phyloP scores from a whole-genome alignment of 306 rosid species.

The Mucuna pruriens region DNA sequence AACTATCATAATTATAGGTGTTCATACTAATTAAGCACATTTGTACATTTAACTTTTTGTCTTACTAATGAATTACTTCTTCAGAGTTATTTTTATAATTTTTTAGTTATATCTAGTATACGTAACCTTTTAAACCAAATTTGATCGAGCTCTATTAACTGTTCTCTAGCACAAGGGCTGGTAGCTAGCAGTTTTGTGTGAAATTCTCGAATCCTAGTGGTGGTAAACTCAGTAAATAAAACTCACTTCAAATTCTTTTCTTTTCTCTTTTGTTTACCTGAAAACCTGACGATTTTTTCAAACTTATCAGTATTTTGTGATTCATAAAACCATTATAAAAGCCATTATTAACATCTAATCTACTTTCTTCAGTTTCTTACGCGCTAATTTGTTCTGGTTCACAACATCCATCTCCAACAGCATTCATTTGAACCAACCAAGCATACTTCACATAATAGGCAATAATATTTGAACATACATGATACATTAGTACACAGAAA shows the following conservation, averaged over 20 bases:
- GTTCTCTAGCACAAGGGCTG: background rate
- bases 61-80: too few relatives aligned
- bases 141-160: background rate
- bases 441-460: background rate
- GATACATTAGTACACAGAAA: background rate
- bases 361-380: too few relatives aligned
- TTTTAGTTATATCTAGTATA: too few relatives aligned
- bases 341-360: too few relatives aligned
- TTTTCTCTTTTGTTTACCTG: background rate
- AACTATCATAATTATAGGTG: too few relatives aligned
- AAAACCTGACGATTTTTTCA: background rate
- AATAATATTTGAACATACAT: slow-evolving; percentile 20
- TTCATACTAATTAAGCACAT: too few relatives aligned
- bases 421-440: background rate
- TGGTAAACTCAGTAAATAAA: background rate
- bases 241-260: background rate
- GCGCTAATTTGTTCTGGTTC: background rate
- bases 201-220: background rate
- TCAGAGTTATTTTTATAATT: too few relatives aligned
- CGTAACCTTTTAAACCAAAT: too few relatives aligned
- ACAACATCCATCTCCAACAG: background rate
- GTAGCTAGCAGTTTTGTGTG: background rate
- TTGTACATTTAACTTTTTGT: too few relatives aligned
- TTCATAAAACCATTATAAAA: too few relatives aligned
- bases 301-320: background rate